Conservation (phyloP, 371 early-diverging fungal species). For the Syncephalastrum racemosum region DNA sequence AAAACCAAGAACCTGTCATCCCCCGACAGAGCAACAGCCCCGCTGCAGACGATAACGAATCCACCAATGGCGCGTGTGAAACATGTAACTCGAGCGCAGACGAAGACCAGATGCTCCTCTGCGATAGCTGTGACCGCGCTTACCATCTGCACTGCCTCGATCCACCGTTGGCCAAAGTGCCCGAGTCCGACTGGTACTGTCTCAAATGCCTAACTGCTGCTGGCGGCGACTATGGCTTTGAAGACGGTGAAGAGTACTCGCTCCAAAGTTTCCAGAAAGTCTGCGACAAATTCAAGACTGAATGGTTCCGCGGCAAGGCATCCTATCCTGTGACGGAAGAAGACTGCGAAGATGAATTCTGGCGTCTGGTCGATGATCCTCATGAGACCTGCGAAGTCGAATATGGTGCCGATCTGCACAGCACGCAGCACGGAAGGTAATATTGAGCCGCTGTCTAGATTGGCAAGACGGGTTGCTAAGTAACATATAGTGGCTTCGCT, state of each 20-base stretch:
- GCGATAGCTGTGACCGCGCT: constrained; percentile 85
- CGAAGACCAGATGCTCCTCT: constrained; percentile 71
- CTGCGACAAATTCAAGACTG: constrained; percentile 78
- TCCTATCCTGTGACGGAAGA: constrained; percentile 64
- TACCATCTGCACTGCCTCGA: constrained; percentile 82
- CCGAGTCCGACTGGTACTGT: constrained; percentile 87
- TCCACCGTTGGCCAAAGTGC: constrained; percentile 67
- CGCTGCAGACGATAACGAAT: not conserved
- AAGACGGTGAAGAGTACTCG: constrained; percentile 79
- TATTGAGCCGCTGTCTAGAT: not conserved
- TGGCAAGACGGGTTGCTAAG: constrained; percentile 2
- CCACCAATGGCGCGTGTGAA: constrained; percentile 46
- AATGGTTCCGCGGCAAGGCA: constrained; percentile 63
- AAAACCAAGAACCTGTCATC: constrained; percentile 13
- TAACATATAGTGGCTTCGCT: constrained; percentile 15
- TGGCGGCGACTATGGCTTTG: constrained; percentile 93
- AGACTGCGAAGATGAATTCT: constrained; percentile 91
- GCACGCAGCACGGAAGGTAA: constrained; percentile 87
- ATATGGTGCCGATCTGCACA: constrained; percentile 95
- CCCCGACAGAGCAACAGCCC: constrained; percentile 11
- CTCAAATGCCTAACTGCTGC: constrained; percentile 74
- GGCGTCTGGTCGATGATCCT: constrained; percentile 86
- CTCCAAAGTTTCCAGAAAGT: constrained; percentile 79
- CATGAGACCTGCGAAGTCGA: constrained; percentile 91
- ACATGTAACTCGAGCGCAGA: constrained; percentile 59